phyloP scores from a whole-genome alignment of 306 rosid species.

The Castanea sativa region DNA sequence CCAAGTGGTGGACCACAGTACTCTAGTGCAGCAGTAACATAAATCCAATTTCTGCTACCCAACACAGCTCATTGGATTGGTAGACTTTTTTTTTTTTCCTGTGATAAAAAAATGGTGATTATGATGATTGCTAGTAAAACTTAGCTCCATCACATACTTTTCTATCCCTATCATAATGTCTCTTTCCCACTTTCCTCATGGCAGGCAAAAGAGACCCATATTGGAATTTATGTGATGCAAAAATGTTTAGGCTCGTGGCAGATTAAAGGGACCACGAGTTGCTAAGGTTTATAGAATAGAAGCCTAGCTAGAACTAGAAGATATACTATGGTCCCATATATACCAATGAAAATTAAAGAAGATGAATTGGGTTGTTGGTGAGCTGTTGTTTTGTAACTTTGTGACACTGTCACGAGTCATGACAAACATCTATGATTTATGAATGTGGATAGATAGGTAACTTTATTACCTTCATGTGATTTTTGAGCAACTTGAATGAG shows the following conservation, averaged over 20 bases:
- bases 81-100: neutral
- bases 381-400: conserved; percentile 15
- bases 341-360: neutral
- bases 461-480: no score
- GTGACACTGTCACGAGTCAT: neutral
- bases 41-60: no score
- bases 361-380: neutral
- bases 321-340: neutral
- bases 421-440: neutral
- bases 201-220: neutral
- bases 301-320: neutral
- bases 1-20: no score
- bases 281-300: neutral
- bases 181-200: neutral
- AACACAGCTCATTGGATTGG: neutral
- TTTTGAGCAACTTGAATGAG: no score
- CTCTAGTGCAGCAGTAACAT: no score
- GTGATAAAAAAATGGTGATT: neutral
- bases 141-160: neutral
- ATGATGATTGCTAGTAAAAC: neutral
- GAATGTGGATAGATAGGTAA: neutral
- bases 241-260: neutral
- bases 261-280: neutral
- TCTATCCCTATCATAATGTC: neutral
- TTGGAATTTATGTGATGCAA: neutral